These are phyloP conservation scores for Aspergillus diversus DNA, from an alignment of 495 filamentous ascomycete genomes.

Conservation along the genomic window DNA sequence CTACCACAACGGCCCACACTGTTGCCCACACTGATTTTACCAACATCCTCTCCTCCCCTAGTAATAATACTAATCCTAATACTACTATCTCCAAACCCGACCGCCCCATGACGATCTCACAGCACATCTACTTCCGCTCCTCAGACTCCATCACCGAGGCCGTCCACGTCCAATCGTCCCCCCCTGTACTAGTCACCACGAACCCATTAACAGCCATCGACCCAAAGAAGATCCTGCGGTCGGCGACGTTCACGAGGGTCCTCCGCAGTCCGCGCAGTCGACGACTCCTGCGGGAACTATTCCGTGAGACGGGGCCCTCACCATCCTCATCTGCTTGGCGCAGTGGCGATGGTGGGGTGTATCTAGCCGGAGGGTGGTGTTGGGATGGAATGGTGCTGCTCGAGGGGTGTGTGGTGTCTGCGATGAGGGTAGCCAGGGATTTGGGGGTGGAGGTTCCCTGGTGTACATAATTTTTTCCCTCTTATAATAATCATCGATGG, in stretches of 20 bases:
- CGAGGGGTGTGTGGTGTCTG: slow-evolving; percentile 58
- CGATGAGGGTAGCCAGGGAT: slow-evolving; percentile 49
- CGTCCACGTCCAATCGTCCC: slow-evolving; percentile 35
- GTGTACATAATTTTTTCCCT: slow-evolving; percentile 6
- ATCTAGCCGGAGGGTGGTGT: slow-evolving; percentile 59
- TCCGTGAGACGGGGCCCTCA: slow-evolving; percentile 19
- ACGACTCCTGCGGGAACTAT: slow-evolving; percentile 36
- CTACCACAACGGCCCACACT: slow-evolving; percentile 45
- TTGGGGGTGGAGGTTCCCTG: slow-evolving; percentile 52
- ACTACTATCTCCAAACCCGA: not conserved
- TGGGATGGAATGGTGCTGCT: slow-evolving; percentile 66
- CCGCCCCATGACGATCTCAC: not conserved
- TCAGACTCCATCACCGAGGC: slow-evolving; percentile 33
- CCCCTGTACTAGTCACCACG: slow-evolving; percentile 36
- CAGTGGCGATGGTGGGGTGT: slow-evolving; percentile 53
- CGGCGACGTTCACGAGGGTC: slow-evolving; percentile 33
- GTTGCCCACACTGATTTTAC: slow-evolving; percentile 46
- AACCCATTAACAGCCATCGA: slow-evolving; percentile 34
- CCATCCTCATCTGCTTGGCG: slow-evolving; percentile 32
- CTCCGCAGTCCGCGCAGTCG: slow-evolving; percentile 35
- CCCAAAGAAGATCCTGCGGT: slow-evolving; percentile 29
- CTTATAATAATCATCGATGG: not conserved
- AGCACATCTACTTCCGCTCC: slow-evolving; percentile 35
- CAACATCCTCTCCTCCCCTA: slow-evolving; percentile 10
- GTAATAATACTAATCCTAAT: too few species aligned